Evolutionary conservation across 2,329 filamentous ascomycete genomes (phyloP).

Genomic region (Xylaria sp.): DNA sequence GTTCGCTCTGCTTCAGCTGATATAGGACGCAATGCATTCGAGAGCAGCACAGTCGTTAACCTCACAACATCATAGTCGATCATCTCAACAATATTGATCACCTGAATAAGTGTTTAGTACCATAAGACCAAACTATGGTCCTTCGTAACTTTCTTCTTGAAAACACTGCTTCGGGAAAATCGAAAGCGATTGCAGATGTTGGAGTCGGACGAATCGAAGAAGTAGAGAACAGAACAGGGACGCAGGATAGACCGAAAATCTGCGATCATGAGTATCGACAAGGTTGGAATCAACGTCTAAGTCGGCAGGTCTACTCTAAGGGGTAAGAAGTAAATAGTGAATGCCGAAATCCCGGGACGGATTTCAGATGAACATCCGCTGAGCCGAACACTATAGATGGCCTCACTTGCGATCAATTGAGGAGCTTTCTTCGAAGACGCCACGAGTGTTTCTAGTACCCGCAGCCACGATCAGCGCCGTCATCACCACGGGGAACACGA

Average conservation of each 20-base stretch:
- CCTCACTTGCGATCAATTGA: constrained; percentile 6
- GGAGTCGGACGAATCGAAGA: not conserved
- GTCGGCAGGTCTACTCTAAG: not conserved
- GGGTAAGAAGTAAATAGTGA: not conserved
- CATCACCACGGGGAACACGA: constrained; percentile 42
- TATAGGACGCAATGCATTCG: not conserved
- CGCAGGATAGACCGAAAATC: not conserved
- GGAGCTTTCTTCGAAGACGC: constrained; percentile 29
- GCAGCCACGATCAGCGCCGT: constrained; percentile 38
- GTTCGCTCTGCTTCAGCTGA: not conserved
- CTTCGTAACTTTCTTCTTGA: not conserved
- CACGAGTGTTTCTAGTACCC: constrained; percentile 24
- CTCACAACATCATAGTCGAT: not conserved
- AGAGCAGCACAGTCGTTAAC: not conserved
- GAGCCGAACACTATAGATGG: not conserved
- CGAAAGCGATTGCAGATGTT: not conserved
- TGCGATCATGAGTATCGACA: not conserved
- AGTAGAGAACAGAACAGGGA: not conserved
- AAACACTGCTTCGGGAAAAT: not conserved
- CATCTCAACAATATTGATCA: not conserved
- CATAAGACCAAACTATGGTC: not conserved
- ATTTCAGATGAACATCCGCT: not conserved
- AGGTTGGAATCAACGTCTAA: not conserved
- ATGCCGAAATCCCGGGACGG: not conserved
- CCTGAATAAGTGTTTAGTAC: not conserved